phyloP scores from a whole-genome alignment of 345 rosid species.

The Acer saccharum region DNA sequence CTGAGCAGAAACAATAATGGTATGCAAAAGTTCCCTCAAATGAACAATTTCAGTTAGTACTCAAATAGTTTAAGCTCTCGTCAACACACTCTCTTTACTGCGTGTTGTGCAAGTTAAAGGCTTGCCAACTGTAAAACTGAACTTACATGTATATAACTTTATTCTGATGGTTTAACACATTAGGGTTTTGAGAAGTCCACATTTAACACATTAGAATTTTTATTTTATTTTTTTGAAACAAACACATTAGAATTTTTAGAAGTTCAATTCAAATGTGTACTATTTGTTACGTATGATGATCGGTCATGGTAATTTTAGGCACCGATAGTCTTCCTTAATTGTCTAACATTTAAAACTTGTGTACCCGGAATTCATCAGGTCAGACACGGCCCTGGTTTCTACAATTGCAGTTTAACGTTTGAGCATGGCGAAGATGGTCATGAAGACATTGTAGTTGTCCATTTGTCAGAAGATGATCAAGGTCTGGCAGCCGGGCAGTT shows the following conservation, averaged over 20 bases:
- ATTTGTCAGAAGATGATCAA: conserved; percentile 76
- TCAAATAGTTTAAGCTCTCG: no score
- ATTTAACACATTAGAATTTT: neutral
- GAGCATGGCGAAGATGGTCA: conserved; percentile 38
- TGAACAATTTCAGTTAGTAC: no score
- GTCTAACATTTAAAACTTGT: conserved; percentile 7
- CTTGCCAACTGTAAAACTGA: no score
- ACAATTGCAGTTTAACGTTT: conserved; percentile 57
- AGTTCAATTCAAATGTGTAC: neutral
- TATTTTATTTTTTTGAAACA: no score
- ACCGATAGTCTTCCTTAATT: neutral
- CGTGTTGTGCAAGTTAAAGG: no score
- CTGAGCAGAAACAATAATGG: neutral
- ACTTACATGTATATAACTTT: no score
- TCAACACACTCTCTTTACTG: no score
- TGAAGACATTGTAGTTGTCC: conserved; percentile 64
- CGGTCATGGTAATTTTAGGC: neutral
- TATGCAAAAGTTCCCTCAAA: no score
- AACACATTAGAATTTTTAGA: neutral
- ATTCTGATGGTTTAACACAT: neutral
- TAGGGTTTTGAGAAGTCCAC: neutral
- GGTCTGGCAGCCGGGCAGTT: conserved; percentile 96
- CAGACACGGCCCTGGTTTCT: conserved; percentile 89
- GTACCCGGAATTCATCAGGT: conserved; percentile 48
- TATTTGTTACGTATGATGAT: no score